phyloP scores from a whole-genome alignment of 2,329 filamentous ascomycete species.

The Pestalotiopsis sp. region DNA sequence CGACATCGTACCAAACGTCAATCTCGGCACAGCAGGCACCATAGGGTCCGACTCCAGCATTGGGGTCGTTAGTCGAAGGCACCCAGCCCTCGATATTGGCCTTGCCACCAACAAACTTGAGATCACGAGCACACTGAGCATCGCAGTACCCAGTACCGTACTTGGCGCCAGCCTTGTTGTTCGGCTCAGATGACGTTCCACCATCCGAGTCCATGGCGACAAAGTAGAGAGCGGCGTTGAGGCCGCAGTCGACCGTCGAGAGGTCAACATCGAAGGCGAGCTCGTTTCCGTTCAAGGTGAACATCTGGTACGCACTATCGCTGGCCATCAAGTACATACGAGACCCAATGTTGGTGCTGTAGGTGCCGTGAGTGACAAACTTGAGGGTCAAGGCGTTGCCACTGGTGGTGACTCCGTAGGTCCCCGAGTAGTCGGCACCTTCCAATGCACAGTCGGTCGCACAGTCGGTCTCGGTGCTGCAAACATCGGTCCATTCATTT shows the following conservation, averaged over 20 bases:
- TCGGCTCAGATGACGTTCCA: conserved; percentile 46
- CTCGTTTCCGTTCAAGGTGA: conserved; percentile 61
- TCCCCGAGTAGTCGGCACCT: conserved; percentile 47
- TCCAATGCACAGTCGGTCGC: conserved; percentile 47
- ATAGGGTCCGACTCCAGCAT: conserved; percentile 50
- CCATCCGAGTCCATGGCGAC: conserved; percentile 59
- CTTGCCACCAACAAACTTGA: conserved; percentile 13
- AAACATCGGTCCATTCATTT: conserved; percentile 40
- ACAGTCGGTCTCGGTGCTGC: conserved; percentile 40
- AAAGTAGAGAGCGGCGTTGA: conserved; percentile 67
- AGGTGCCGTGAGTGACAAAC: conserved; percentile 52
- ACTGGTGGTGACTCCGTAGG: conserved; percentile 50
- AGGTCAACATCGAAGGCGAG: conserved; percentile 68
- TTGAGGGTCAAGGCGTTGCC: conserved; percentile 51
- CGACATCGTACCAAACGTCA: conserved; percentile 52
- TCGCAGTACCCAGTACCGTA: conserved; percentile 66
- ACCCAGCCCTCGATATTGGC: conserved; percentile 52
- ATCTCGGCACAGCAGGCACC: conserved; percentile 63
- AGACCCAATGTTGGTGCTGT: conserved; percentile 43
- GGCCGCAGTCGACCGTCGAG: conserved; percentile 60
- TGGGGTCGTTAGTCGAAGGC: conserved; percentile 50
- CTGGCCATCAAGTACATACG: conserved; percentile 62
- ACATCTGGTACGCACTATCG: conserved; percentile 58
- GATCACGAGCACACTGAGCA: conserved; percentile 45
- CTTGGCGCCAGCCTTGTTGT: conserved; percentile 58